A percentile compares a stretch with the other conserved stretches of the same genome.
Conservation (phyloP, 495 filamentous ascomycete genomes). For the Penicillium chermesinum region DNA sequence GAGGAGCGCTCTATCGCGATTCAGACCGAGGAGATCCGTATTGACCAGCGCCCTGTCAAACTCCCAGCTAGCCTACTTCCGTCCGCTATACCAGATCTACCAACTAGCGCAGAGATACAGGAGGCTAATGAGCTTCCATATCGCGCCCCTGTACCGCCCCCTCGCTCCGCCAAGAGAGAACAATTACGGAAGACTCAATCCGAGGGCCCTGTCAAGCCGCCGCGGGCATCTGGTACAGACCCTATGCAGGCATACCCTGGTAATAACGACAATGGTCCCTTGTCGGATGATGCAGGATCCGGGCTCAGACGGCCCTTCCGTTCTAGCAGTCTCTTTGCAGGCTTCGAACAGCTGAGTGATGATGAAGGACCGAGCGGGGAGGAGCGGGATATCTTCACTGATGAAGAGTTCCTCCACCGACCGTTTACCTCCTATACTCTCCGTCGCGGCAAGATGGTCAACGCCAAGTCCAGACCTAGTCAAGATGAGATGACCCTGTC, state of each 20-base stretch:
- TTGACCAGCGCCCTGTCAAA: conserved; percentile 67
- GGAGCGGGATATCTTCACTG: conserved; percentile 45
- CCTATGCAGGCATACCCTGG: conserved; percentile 68
- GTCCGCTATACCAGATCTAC: conserved; percentile 50
- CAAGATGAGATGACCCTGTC: conserved; percentile 33
- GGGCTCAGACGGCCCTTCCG: conserved; percentile 64
- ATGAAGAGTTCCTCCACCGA: conserved; percentile 41
- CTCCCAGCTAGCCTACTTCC: conserved; percentile 74
- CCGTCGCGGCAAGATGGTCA: conserved; percentile 39
- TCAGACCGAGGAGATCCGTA: conserved; percentile 84
- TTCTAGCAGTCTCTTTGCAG: conserved; percentile 80
- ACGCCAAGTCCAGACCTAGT: conserved; percentile 29
- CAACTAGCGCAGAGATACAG: conserved; percentile 19
- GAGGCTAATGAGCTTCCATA: conserved; percentile 22
- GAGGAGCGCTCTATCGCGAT: conserved; percentile 50
- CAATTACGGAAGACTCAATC: conserved; percentile 11
- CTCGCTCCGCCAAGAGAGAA: conserved; percentile 25
- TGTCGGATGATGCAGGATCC: conserved; percentile 52
- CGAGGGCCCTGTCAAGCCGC: conserved; percentile 14
- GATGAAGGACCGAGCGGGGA: conserved; percentile 34
- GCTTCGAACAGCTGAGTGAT: conserved; percentile 62
- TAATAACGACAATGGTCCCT: conserved; percentile 76
- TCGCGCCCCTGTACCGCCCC: conserved; percentile 31
- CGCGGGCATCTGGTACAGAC: conserved; percentile 27
- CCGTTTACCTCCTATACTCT: conserved; percentile 43